Evolutionary conservation across 495 filamentous ascomycete species (phyloP).

Genomic region (Xylaria intraflava): DNA sequence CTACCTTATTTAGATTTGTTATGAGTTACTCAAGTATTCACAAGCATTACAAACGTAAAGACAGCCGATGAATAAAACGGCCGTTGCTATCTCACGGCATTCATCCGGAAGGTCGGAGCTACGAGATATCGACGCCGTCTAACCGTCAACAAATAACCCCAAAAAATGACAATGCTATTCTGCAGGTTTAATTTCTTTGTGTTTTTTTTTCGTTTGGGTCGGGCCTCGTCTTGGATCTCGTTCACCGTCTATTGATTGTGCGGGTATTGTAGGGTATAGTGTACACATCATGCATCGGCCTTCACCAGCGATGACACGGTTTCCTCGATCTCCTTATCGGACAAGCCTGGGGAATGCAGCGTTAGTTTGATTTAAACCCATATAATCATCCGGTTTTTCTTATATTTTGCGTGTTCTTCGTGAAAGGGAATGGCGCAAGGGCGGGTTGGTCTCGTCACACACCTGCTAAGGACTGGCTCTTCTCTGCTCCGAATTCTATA

Average conservation of each 20-base stretch:
- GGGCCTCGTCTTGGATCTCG: neutral
- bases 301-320: conserved; percentile 78
- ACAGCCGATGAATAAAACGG: no score
- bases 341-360: conserved; percentile 53
- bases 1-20: no score
- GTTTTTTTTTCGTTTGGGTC: neutral
- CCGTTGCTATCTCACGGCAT: no score
- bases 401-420: neutral
- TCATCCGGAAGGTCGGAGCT: neutral
- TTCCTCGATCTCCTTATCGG: conserved; percentile 88
- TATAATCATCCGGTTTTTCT: no score
- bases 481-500: conserved; percentile 82
- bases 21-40: no score
- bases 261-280: conserved; percentile 9
- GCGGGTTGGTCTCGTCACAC: neutral
- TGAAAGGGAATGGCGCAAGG: neutral
- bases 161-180: neutral
- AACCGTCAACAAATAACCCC: neutral
- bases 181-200: neutral
- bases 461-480: conserved; percentile 76
- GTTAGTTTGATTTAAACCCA: no score
- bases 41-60: no score
- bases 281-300: conserved; percentile 25
- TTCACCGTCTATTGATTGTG: conserved; percentile 1
- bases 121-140: neutral